phyloP scores from a whole-genome alignment of 352 stramenopile genomes.

The Pilasporangium apinafurcum region DNA sequence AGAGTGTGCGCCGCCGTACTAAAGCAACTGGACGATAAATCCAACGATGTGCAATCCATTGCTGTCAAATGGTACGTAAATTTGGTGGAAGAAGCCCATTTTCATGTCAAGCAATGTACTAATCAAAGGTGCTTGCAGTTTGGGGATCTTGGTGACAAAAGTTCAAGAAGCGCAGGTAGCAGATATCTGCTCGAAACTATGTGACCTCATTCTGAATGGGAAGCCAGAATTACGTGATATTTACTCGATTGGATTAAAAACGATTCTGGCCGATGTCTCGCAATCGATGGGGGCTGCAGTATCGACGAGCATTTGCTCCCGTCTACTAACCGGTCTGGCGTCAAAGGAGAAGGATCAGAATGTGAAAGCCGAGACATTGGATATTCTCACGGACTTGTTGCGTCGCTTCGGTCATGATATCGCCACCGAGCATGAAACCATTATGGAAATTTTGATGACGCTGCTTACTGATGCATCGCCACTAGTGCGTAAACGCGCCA shows the following conservation, averaged over 20 bases:
- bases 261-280: constrained; percentile 93
- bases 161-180: constrained; percentile 93
- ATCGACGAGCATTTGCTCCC: constrained; percentile 55
- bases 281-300: constrained; percentile 85
- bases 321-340: constrained; percentile 53
- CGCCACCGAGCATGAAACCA: constrained; percentile 79
- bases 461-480: constrained; percentile 79
- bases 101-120: no score
- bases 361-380: constrained; percentile 93
- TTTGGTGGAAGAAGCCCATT: no score
- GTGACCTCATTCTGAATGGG: constrained; percentile 93
- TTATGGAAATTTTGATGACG: constrained; percentile 85
- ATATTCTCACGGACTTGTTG: constrained; percentile 96
- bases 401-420: constrained; percentile 93
- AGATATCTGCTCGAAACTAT: constrained; percentile 97
- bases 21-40: constrained; percentile 97
- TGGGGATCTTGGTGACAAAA: constrained; percentile 96
- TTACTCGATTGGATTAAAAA: constrained; percentile 98
- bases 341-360: constrained; percentile 70
- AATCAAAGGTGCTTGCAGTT: no score
- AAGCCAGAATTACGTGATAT: constrained; percentile 98
- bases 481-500: constrained; percentile 95
- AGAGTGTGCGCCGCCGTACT: constrained; percentile 95
- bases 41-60: constrained; percentile 97
- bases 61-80: constrained; percentile 79